phyloP scores from a whole-genome alignment of 331 rosid genomes.

The Quercus lobata region DNA sequence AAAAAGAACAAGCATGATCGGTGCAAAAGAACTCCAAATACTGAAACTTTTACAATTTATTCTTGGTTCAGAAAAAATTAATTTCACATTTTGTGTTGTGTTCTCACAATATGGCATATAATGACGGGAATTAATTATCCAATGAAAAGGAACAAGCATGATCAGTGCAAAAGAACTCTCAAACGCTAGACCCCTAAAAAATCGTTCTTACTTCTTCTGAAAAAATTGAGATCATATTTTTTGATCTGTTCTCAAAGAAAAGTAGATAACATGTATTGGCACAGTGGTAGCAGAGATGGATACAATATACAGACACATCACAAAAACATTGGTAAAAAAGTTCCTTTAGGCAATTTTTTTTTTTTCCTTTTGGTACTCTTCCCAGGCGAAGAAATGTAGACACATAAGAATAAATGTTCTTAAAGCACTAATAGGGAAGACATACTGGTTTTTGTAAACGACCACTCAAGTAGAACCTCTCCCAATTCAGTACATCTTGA shows the following conservation, averaged over 20 bases:
- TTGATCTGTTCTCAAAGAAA: not conserved
- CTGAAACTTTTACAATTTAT: not conserved
- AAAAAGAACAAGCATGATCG: not conserved
- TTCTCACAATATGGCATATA: not conserved
- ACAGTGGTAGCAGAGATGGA: not conserved
- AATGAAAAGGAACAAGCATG: not conserved
- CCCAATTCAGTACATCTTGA: slow-evolving; percentile 71
- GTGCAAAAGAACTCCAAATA: not conserved
- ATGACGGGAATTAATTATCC: not conserved
- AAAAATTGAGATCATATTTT: no score
- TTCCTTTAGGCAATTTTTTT: not conserved
- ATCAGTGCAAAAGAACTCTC: not conserved
- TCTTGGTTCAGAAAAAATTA: not conserved
- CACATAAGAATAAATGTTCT: not conserved
- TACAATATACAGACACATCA: not conserved
- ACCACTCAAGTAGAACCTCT: slow-evolving; percentile 83
- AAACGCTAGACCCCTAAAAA: not conserved
- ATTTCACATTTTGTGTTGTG: no score
- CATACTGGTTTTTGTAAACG: slow-evolving; percentile 96
- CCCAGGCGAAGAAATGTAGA: not conserved
- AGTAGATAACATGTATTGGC: not conserved
- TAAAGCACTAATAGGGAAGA: not conserved
- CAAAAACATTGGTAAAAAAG: not conserved
- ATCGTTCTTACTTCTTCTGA: not conserved
- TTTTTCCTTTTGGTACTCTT: not conserved